Base-by-base conservation (phyloP, 2,329 filamentous ascomycete genomes). In the Phaeosphaeriaceae sp. region DNA sequence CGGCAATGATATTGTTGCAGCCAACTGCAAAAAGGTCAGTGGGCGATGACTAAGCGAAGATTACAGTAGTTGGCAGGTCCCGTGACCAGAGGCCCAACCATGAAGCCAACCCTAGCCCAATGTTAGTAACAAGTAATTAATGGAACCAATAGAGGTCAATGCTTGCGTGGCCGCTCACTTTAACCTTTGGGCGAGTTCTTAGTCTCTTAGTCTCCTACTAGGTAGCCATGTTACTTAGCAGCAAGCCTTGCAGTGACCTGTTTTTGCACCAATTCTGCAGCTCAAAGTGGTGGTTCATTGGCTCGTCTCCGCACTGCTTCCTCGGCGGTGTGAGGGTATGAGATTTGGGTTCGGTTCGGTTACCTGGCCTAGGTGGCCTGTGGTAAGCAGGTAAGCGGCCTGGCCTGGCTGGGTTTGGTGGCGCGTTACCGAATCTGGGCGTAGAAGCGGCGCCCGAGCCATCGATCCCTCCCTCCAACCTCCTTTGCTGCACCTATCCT, bases 1-100 rank as follows among this genome's bases (percentile, higher is more conserved):
- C 62, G 52, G 42, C 42, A 46, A 42, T 54, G 54, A 52, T 56
- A 56, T 53, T 56, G 21, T 38, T 21, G 15, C 17, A 45, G n/a
- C n/a, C 42, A 29, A 38, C 26, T 50, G 41, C 50, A 61, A 61
- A 63, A 42, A 50, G 48, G 56, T 58, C 47, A 51, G 52, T 51
- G 45, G 34, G 41, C 39, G 45, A 48, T 54, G 46, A 48, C 48
- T 60, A 60, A 60, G 56, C 56, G 56, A 60, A 28, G n/a, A 21
- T 11, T 30, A 21, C n/a, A 17, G 32, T 15, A 15, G 32, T 12
- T n/a, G 35, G 16, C 16, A 6, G 16, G 38, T 33, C 38, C 26
- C 38, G 38, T 41, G 38, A 32, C 38, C 15, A 20, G 35, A 9
- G n/a, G n/a, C n/a, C n/a, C n/a, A n/a, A n/a, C n/a, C n/a, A n/a